Base-by-base conservation (phyloP, 1,139 yeast genomes). In the Pichiaceae sp. region DNA sequence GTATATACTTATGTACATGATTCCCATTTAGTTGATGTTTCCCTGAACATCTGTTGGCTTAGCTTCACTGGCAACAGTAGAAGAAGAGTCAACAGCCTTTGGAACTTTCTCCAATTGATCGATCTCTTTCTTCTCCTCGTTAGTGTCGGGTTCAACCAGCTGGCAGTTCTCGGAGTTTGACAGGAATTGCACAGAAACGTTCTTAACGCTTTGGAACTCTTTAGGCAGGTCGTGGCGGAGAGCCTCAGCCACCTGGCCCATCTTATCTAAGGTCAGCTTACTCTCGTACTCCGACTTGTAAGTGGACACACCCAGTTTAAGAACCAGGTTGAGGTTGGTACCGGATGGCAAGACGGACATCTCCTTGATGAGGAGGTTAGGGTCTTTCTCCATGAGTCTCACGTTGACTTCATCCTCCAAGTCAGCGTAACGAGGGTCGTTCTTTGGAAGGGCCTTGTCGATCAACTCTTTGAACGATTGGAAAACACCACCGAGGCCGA, bases 401-500 rank as follows among this genome's bases (percentile, higher is more conserved):
- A 59, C 61, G 31, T 63, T 59, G 20, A 68, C 48, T 12, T 60
- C 52, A 9, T 56, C 55, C 43, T 68, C 64, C 15, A 71, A 45
- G 21, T 59, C 58, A 17, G 58, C 39, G 38, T 65, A 71, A 38
- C 71, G 56, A 28, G 58, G 54, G 45, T 70, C 75, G 2, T 46
- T 50, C 19, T 44, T 46, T 15, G 70, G 61, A 17, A 71, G 41
- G 0, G 75, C 66, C 44, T 68, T 68, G 51, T 87, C 98, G 20
- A 85, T 70, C 39, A 91, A 64, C 54, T 91, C 97, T 42, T 70
- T 66, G 50, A 81, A 70, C 0, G 97, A 77, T 26, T 71, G 68
- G 43, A 67, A 66, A 50, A 83, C 75, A 27, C 95, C 86, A 8
- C 72, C 72, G 62, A 76, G 72, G 18, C 97, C 97, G 4, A 96